Evolutionary conservation across 2,329 filamentous ascomycete species (phyloP).

Genomic region (Stagonosporopsis rhizophila): DNA sequence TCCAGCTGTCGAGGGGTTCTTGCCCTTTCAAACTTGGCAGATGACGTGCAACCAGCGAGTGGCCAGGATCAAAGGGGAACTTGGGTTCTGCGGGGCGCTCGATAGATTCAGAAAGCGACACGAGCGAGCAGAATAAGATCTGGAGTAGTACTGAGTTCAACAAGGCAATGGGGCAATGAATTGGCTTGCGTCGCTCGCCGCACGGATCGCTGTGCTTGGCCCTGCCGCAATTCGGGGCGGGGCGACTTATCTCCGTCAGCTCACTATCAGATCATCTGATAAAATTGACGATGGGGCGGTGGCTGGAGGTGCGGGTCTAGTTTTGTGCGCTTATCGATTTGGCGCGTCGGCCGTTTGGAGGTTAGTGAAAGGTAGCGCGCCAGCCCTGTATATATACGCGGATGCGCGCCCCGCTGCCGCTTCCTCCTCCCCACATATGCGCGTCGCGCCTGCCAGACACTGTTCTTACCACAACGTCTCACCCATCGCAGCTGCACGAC

Average conservation of each 20-base stretch:
- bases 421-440: constrained; percentile 9
- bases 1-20: constrained; percentile 44
- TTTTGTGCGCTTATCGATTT: background rate
- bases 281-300: too few species aligned
- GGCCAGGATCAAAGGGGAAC: constrained; percentile 14
- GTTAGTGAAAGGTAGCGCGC: background rate
- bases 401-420: background rate
- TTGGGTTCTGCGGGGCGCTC: constrained; percentile 2
- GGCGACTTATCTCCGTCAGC: background rate
- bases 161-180: constrained; percentile 31
- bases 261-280: background rate
- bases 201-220: constrained; percentile 21
- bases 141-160: constrained; percentile 27
- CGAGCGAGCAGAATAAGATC: constrained; percentile 22
- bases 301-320: background rate
- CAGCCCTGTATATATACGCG: background rate
- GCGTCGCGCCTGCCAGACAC: constrained; percentile 19
- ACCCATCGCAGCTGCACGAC: background rate
- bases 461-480: background rate
- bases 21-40: constrained; percentile 47
- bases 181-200: constrained; percentile 25
- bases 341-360: background rate
- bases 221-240: constrained; percentile 3
- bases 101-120: constrained; percentile 12
- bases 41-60: constrained; percentile 44